Conservation (phyloP, 2,329 filamentous ascomycete species). For the Botrytis cinerea region DNA sequence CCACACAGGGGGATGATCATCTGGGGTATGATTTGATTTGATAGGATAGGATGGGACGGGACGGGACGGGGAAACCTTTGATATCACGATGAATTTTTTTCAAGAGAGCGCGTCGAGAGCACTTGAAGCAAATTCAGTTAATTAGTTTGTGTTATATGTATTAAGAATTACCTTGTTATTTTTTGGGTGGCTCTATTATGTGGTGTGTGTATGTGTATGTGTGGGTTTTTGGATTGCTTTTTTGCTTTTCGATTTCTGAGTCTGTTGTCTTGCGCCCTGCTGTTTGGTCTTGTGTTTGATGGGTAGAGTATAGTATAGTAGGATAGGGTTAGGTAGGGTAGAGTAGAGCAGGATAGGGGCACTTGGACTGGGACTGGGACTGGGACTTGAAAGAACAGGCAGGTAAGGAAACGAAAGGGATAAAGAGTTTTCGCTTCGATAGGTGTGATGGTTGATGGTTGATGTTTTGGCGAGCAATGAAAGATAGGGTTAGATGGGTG, state of each 20-base stretch:
- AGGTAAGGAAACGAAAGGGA: not conserved
- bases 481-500: not conserved
- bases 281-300: not conserved
- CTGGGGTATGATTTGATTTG: not conserved
- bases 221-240: not conserved
- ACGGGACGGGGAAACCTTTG: not conserved
- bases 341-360: not conserved
- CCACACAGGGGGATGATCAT: not conserved
- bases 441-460: too few relatives aligned
- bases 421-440: not conserved
- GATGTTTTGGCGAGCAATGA: not conserved
- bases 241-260: not conserved
- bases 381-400: not conserved
- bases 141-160: slow-evolving; percentile 17
- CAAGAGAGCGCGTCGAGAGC: not conserved
- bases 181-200: not conserved
- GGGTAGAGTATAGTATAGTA: not conserved
- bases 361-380: not conserved
- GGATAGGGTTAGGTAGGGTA: too few relatives aligned
- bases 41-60: not conserved
- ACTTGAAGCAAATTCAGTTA: not conserved
- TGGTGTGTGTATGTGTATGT: not conserved
- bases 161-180: not conserved
- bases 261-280: not conserved
- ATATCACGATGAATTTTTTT: not conserved